A percentile compares a stretch with the other conserved stretches of the same genome.
phyloP scores from a whole-genome alignment of 2,329 filamentous ascomycete genomes.

The Penicillium sp. region DNA sequence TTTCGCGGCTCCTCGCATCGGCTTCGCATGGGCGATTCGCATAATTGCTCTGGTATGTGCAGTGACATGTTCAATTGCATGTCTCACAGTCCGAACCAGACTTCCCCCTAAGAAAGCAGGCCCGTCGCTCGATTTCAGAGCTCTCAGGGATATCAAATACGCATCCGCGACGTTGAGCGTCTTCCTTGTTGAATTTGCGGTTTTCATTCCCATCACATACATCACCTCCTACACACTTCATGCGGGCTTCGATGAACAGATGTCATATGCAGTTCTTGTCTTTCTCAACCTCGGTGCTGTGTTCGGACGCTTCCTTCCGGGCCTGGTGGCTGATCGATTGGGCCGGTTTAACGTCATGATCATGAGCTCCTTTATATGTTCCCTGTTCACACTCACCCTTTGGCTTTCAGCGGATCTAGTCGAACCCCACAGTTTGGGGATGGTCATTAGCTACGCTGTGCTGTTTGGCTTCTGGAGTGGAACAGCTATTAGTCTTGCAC shows the following conservation, averaged over 20 bases:
- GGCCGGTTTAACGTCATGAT: not conserved
- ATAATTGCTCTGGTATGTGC: constrained; percentile 23
- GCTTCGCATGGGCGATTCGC: constrained; percentile 27
- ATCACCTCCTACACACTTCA: constrained; percentile 16
- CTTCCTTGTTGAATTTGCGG: not conserved
- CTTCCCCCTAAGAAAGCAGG: constrained; percentile 16
- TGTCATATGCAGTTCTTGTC: not conserved
- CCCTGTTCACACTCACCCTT: constrained; percentile 20
- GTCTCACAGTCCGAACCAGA: constrained; percentile 17
- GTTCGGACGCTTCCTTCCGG: not conserved
- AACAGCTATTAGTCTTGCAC: not conserved
- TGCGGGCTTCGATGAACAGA: constrained; percentile 5
- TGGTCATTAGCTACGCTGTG: not conserved
- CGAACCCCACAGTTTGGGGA: not conserved
- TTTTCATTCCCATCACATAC: not conserved
- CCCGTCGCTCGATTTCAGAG: constrained; percentile 17
- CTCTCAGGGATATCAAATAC: constrained; percentile 20
- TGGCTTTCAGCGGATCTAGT: not conserved
- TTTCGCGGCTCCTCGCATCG: constrained; percentile 23
- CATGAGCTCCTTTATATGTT: constrained; percentile 12
- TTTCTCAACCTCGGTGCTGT: not conserved
- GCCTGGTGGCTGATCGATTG: not conserved
- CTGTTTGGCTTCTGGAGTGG: not conserved
- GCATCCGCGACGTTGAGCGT: constrained; percentile 15
- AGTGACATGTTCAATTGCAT: constrained; percentile 15